Conservation (phyloP, 108 stramenopile species). For the Conticribra weissflogii region DNA sequence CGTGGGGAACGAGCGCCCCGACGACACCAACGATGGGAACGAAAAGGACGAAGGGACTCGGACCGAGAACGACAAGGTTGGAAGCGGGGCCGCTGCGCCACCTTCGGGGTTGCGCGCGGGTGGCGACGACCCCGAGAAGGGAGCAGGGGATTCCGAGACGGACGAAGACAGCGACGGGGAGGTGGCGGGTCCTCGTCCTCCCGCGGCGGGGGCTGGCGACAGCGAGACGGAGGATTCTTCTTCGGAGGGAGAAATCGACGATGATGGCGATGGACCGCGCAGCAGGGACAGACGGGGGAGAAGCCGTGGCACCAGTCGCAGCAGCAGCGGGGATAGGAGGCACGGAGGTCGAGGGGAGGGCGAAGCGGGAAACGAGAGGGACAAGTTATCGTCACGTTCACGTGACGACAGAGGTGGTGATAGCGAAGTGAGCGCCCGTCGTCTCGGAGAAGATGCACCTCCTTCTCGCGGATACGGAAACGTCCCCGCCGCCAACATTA, state of each 20-base stretch:
- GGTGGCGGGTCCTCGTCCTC: conserved; percentile 18
- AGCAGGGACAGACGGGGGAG: not conserved
- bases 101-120: not conserved
- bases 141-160: conserved; percentile 35
- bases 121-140: not conserved
- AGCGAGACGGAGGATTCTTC: conserved; percentile 1
- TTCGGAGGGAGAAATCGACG: not conserved
- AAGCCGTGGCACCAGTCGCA: not conserved
- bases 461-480: not conserved
- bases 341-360: not conserved
- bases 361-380: not conserved
- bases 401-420: not conserved
- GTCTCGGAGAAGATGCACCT: not conserved
- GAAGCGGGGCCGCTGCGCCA: not conserved
- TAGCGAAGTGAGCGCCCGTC: not conserved
- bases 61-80: too few species aligned
- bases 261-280: not conserved
- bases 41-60: not conserved
- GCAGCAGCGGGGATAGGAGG: not conserved
- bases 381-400: not conserved
- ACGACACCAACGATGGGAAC: conserved; percentile 3
- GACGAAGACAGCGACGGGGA: conserved; percentile 32
- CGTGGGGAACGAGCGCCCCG: not conserved
- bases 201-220: not conserved
- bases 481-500: not conserved